Conservation (phyloP, 2,329 filamentous ascomycete species). For the Tolypocladium sp. region DNA sequence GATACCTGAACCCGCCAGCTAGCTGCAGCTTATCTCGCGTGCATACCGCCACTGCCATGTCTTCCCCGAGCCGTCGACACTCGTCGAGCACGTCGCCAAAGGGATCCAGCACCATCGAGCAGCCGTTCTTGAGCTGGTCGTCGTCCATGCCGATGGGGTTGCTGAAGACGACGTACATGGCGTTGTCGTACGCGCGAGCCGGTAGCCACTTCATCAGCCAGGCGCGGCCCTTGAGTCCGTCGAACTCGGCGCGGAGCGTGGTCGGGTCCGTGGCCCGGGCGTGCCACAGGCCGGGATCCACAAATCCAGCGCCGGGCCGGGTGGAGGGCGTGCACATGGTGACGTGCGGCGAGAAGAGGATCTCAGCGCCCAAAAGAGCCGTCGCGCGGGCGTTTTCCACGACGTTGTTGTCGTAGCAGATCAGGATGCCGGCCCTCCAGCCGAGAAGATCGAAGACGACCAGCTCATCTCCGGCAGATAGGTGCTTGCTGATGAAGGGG, state of each 20-base stretch:
- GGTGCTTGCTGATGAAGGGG: slow-evolving; percentile 8
- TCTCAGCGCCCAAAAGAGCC: slow-evolving; percentile 6
- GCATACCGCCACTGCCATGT: slow-evolving; percentile 8
- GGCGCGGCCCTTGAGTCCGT: slow-evolving; percentile 8
- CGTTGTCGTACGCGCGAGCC: slow-evolving; percentile 9
- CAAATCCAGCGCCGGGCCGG: slow-evolving; percentile 9
- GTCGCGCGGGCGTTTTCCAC: slow-evolving; percentile 9
- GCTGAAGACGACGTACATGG: slow-evolving; percentile 9
- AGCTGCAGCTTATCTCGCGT: slow-evolving; percentile 8
- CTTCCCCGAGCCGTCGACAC: slow-evolving; percentile 6
- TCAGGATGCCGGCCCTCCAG: slow-evolving; percentile 9
- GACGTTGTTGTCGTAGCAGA: slow-evolving; percentile 12
- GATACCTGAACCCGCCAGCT: slow-evolving; percentile 7
- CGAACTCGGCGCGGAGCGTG: slow-evolving; percentile 8
- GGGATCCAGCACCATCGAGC: slow-evolving; percentile 9
- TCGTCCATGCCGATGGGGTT: slow-evolving; percentile 11
- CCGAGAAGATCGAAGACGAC: slow-evolving; percentile 9
- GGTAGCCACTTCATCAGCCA: slow-evolving; percentile 12
- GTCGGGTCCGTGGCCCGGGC: slow-evolving; percentile 5
- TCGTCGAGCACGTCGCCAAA: slow-evolving; percentile 9
- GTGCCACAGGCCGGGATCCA: slow-evolving; percentile 5
- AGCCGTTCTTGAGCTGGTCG: slow-evolving; percentile 10
- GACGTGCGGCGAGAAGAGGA: slow-evolving; percentile 10
- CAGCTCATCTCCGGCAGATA: slow-evolving; percentile 5
- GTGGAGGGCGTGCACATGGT: slow-evolving; percentile 10